A percentile compares a stretch with the other conserved stretches of the same genome.
phyloP scores from a whole-genome alignment of 352 stramenopile species.

The Phytopythium chamaehyphon region DNA sequence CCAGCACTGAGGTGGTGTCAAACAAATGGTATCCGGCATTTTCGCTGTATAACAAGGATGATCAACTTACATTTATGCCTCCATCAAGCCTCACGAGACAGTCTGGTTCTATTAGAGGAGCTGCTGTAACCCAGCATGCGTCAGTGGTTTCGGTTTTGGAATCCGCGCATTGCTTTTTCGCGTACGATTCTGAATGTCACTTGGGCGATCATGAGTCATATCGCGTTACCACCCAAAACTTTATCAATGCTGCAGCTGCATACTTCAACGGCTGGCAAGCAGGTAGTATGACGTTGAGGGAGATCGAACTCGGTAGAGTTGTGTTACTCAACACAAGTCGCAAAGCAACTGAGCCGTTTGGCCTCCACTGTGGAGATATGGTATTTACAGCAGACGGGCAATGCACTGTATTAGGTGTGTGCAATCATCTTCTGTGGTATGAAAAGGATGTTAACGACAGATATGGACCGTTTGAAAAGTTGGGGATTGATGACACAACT shows the following conservation, averaged over 20 bases:
- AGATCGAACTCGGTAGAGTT: slow-evolving; percentile 25
- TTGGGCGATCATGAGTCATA: neutral
- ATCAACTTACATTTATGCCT: slow-evolving; percentile 74
- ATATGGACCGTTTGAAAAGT: neutral
- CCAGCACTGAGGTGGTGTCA: neutral
- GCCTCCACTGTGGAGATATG: slow-evolving; percentile 37
- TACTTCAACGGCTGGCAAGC: slow-evolving; percentile 26
- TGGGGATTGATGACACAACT: neutral
- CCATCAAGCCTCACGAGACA: slow-evolving; percentile 7
- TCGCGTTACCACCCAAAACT: neutral
- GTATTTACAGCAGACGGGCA: slow-evolving; percentile 61
- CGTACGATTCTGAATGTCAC: slow-evolving; percentile 8
- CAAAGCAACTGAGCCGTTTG: slow-evolving; percentile 25
- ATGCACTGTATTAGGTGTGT: slow-evolving; percentile 52
- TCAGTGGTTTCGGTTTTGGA: slow-evolving; percentile 34
- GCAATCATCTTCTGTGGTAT: slow-evolving; percentile 69
- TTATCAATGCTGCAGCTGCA: slow-evolving; percentile 9
- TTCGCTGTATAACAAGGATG: slow-evolving; percentile 92
- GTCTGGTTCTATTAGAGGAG: neutral
- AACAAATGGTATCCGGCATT: slow-evolving; percentile 84
- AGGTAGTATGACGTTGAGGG: slow-evolving; percentile 22
- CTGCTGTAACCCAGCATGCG: slow-evolving; percentile 22
- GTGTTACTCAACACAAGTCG: slow-evolving; percentile 31
- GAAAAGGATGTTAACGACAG: slow-evolving; percentile 26
- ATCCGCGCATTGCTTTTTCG: slow-evolving; percentile 21